These are phyloP conservation scores for Candida tropicalis DNA, from an alignment of 1,139 yeast species.

Conservation along the genomic window DNA sequence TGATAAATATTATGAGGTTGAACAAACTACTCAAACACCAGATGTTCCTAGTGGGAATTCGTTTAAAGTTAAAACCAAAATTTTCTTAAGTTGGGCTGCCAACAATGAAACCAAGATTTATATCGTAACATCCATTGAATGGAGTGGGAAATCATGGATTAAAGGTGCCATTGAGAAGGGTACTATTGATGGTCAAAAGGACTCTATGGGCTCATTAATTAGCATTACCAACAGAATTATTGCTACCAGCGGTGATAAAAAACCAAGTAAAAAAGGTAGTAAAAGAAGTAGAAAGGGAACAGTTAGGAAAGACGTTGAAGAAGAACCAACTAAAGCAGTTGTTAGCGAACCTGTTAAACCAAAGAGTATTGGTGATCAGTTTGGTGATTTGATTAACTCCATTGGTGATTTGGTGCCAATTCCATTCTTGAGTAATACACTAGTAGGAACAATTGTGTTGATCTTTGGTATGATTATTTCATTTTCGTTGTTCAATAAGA, in stretches of 20 bases:
- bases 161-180: constrained; percentile 93
- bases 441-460: constrained; percentile 27
- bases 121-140: constrained; percentile 70
- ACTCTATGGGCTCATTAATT: constrained; percentile 60
- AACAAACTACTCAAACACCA: constrained; percentile 75
- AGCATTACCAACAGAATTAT: constrained; percentile 59
- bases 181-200: constrained; percentile 85
- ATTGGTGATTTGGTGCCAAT: constrained; percentile 35
- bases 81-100: constrained; percentile 75
- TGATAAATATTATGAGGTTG: constrained; percentile 56
- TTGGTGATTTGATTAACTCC: constrained; percentile 27
- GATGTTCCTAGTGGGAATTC: constrained; percentile 94
- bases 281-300: constrained; percentile 25
- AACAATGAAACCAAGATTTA: constrained; percentile 65
- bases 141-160: constrained; percentile 95
- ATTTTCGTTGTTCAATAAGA: constrained; percentile 9
- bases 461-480: constrained; percentile 20
- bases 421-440: constrained; percentile 28
- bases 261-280: constrained; percentile 14
- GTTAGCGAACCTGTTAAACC: constrained; percentile 12
- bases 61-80: constrained; percentile 72
- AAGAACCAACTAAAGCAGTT: constrained; percentile 8
- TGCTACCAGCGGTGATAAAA: constrained; percentile 15
- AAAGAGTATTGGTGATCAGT: constrained; percentile 22
- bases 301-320: constrained; percentile 19